Conservation (phyloP, 140 eudicot genomes). For the Oenanthe javanica region DNA sequence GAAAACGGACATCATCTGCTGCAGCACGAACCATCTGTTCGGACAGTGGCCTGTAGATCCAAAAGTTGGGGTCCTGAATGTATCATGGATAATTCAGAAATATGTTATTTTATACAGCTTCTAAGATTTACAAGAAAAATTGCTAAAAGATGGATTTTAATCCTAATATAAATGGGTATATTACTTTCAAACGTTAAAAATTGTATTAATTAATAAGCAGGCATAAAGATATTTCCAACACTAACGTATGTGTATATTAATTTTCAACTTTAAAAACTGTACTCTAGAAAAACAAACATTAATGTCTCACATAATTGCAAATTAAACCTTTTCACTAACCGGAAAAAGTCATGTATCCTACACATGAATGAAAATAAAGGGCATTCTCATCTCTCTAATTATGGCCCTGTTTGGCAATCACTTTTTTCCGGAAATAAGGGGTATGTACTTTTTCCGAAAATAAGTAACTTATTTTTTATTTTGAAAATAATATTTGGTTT, state of each 20-base stretch:
- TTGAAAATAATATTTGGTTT: too few relatives aligned
- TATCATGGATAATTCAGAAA: constrained; percentile 13
- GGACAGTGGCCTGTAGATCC: constrained; percentile 92
- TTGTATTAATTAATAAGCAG: not conserved
- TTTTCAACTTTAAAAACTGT: not conserved
- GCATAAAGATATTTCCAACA: not conserved
- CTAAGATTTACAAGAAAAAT: not conserved
- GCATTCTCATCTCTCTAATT: not conserved
- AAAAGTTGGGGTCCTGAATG: constrained; percentile 81
- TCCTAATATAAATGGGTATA: not conserved
- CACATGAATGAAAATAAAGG: not conserved
- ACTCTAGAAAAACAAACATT: not conserved
- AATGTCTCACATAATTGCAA: too few relatives aligned
- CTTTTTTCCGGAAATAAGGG: too few relatives aligned
- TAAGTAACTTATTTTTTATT: too few relatives aligned
- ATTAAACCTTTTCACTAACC: not conserved
- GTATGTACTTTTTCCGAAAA: too few relatives aligned
- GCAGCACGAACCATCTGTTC: constrained; percentile 95
- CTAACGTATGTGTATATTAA: not conserved
- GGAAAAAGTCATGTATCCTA: not conserved
- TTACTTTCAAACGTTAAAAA: not conserved
- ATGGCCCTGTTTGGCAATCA: too few relatives aligned
- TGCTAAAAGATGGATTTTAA: not conserved
- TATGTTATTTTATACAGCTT: not conserved
- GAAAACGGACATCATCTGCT: constrained; percentile 97